Conservation (phyloP, 73 alveolate genomes). For the Stentor roeselii region DNA sequence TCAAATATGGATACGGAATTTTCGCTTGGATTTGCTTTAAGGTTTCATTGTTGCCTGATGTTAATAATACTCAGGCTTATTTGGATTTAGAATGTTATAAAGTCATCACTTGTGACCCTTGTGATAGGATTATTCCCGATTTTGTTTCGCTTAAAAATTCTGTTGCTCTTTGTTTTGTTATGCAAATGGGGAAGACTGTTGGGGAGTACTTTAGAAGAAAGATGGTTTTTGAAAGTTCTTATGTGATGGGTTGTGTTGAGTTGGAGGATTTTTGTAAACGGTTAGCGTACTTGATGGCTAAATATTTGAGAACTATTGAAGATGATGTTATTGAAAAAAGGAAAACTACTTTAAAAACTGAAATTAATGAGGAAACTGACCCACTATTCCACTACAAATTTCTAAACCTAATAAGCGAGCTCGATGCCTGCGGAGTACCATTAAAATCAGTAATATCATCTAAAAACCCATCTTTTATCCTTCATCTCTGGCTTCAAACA, state of each 20-base stretch:
- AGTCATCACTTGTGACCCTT: conserved; percentile 34
- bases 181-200: neutral
- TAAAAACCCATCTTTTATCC: neutral
- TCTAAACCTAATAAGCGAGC: neutral
- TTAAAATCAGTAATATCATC: neutral
- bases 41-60: neutral
- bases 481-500: conserved; percentile 7
- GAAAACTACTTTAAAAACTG: neutral
- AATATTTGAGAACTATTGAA: neutral
- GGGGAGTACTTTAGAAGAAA: neutral
- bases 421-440: conserved; percentile 26
- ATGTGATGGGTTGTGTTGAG: neutral
- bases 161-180: neutral
- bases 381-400: neutral
- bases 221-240: too few species aligned
- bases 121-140: conserved; percentile 21
- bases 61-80: conserved; percentile 6
- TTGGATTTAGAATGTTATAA: neutral
- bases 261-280: neutral
- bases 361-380: neutral
- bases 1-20: conserved; percentile 37
- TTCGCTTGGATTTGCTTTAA: conserved; percentile 2
- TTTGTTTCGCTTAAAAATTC: conserved; percentile 21
- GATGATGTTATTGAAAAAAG: neutral
- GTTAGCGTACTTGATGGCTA: neutral